A percentile compares a stretch with the other conserved stretches of the same genome.
Evolutionary conservation across 345 rosid species (phyloP).

Genomic region (Turnera subulata): DNA sequence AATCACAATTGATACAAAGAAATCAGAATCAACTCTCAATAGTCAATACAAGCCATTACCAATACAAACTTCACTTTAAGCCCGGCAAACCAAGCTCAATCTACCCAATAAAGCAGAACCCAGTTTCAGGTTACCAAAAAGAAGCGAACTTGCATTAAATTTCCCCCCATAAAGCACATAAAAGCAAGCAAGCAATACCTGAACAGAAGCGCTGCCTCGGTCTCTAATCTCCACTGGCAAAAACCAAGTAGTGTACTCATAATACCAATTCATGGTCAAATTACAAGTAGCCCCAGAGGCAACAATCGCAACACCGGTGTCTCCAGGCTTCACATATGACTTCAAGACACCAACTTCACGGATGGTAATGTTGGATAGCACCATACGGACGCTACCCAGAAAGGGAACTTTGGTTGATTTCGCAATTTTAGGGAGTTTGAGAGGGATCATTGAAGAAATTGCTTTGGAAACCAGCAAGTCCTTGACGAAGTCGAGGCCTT

Average conservation of each 20-base stretch:
- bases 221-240: slow-evolving; percentile 68
- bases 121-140: no score
- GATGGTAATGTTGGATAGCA: slow-evolving; percentile 59
- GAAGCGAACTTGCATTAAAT: no score
- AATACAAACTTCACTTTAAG: no score
- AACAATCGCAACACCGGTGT: slow-evolving; percentile 64
- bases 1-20: not conserved
- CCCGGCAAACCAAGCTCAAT: no score
- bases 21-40: no score
- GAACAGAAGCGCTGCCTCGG: slow-evolving; percentile 71
- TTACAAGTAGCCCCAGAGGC: slow-evolving; percentile 83
- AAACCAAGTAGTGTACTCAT: slow-evolving; percentile 68
- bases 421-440: slow-evolving; percentile 57
- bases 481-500: slow-evolving; percentile 82
- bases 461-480: slow-evolving; percentile 68
- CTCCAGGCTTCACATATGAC: slow-evolving; percentile 73
- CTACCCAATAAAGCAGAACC: no score
- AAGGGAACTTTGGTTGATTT: slow-evolving; percentile 55
- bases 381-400: slow-evolving; percentile 62
- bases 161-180: no score
- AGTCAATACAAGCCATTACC: no score
- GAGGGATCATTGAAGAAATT: slow-evolving; percentile 59
- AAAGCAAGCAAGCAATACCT: slow-evolving; percentile 36
- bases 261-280: slow-evolving; percentile 85
- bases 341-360: slow-evolving; percentile 59